Evolutionary conservation across 1,284 basidiomycete genomes (phyloP).

Genomic region (Pholiota adiposa): DNA sequence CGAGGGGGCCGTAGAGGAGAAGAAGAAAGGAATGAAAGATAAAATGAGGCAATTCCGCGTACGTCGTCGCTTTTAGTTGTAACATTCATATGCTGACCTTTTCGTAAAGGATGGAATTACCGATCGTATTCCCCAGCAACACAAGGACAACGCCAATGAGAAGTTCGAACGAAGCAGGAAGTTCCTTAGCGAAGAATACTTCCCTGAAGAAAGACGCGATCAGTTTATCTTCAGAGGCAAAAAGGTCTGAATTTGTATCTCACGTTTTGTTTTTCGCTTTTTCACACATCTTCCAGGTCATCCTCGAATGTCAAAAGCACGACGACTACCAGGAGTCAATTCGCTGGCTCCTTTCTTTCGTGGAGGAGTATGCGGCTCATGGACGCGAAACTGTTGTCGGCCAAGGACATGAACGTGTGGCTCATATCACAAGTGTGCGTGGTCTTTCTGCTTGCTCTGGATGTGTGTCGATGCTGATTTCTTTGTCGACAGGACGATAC

Average conservation of each 20-base stretch:
- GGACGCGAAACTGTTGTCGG: constrained; percentile 55
- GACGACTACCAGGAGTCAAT: constrained; percentile 88
- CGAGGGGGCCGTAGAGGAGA: constrained; percentile 39
- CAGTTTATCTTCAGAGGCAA: constrained; percentile 82
- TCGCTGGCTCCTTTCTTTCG: constrained; percentile 71
- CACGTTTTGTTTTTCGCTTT: constrained; percentile 24
- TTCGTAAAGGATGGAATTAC: constrained; percentile 29
- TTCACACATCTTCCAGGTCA: constrained; percentile 55
- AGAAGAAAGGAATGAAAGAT: constrained; percentile 55
- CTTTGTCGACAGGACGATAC: constrained; percentile 50
- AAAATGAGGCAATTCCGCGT: constrained; percentile 47
- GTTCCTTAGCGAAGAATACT: constrained; percentile 80
- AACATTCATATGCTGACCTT: no score
- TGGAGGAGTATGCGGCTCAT: constrained; percentile 80
- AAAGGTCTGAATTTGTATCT: constrained; percentile 50
- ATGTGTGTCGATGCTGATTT: not conserved
- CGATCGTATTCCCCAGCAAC: constrained; percentile 62
- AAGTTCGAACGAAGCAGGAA: constrained; percentile 59
- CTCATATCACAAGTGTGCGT: constrained; percentile 29
- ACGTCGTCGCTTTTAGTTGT: constrained; percentile 17
- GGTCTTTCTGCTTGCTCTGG: not conserved
- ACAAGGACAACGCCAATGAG: constrained; percentile 58
- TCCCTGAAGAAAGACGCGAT: constrained; percentile 86
- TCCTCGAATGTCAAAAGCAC: constrained; percentile 93
- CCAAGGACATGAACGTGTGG: constrained; percentile 41